Base-by-base conservation (phyloP, 495 filamentous ascomycete genomes). In the Trichocladium antarcticum region DNA sequence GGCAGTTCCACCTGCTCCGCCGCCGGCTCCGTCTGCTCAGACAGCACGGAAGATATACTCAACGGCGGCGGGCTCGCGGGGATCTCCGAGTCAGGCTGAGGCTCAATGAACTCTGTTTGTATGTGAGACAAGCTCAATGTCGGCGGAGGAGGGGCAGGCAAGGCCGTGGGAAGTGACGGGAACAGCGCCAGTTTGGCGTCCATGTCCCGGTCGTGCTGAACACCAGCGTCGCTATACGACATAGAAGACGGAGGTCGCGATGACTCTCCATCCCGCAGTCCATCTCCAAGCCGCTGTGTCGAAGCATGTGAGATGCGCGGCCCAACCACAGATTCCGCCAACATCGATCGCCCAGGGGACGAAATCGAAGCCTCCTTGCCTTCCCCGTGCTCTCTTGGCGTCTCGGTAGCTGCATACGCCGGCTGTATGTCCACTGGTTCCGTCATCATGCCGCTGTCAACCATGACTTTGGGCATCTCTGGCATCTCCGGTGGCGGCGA, bases 381-480 rank as follows among this genome's bases (percentile, higher is more conserved):
- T 8, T 47, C 42, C 11, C 42, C 51, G 6, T 10, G 16, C 4
- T 37, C 11, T 9, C 6, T 9, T 16, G 27, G 31, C 12, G 37
- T 12, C 12, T 42, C 42, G 2, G 38, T 20, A 11, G 40, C 28
- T 16, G 44, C 50, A 17, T 37, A 11, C 20, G 35, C 16, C 6
- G 55, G 37, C 15, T 21, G 48, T 5, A 63, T 45, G 29, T 67
- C 48, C 12, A 67, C 83, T 15, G 84, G 77, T 17, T 95, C 92
- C 2, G 92, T 98, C 88, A 95, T 95, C 59, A 85, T 81, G 39
- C 81, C 82, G 47, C 74, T 79, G 64, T 95, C 88, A 22, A 90
- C 76, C 83, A 89, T 92, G 16, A 69, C 60, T 44, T 58, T 69
- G 6, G 71, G 68, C 58, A 81, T 63, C 22, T 69, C 68, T 14